A percentile compares a stretch with the other conserved stretches of the same genome.
phyloP scores from a whole-genome alignment of 2,329 filamentous ascomycete species.

The Tolypocladium album region DNA sequence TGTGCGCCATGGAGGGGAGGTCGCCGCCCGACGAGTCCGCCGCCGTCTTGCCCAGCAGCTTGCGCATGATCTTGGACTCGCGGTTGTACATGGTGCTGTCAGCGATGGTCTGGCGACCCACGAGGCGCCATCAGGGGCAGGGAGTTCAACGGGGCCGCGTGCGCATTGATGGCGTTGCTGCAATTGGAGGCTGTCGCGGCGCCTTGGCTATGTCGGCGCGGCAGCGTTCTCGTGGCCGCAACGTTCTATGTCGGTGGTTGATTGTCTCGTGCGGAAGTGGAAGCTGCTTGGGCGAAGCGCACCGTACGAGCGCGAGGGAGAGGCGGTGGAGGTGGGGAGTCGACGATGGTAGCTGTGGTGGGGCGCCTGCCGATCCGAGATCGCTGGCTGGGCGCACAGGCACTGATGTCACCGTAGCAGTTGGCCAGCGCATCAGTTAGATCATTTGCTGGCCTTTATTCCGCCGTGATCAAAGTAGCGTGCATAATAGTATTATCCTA shows the following conservation, averaged over 20 bases:
- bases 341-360: background rate
- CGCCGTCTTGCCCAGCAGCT: slow-evolving; percentile 44
- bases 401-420: background rate
- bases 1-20: slow-evolving; percentile 32
- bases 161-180: background rate
- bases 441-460: no score
- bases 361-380: background rate
- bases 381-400: background rate
- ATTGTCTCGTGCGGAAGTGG: background rate
- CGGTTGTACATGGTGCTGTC: slow-evolving; percentile 35
- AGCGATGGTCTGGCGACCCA: slow-evolving; percentile 14
- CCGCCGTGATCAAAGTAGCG: no score
- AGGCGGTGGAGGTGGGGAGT: background rate
- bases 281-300: background rate
- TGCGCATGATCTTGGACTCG: slow-evolving; percentile 48
- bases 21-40: slow-evolving; percentile 35
- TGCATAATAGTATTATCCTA: no score
- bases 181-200: background rate
- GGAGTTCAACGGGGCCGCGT: background rate
- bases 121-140: slow-evolving; percentile 21
- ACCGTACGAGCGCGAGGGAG: background rate
- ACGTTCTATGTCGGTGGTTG: background rate
- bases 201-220: background rate
- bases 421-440: background rate
- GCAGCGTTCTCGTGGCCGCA: background rate